phyloP scores from a whole-genome alignment of 768 basidiomycete species.

The Tricholoma flavovirens region DNA sequence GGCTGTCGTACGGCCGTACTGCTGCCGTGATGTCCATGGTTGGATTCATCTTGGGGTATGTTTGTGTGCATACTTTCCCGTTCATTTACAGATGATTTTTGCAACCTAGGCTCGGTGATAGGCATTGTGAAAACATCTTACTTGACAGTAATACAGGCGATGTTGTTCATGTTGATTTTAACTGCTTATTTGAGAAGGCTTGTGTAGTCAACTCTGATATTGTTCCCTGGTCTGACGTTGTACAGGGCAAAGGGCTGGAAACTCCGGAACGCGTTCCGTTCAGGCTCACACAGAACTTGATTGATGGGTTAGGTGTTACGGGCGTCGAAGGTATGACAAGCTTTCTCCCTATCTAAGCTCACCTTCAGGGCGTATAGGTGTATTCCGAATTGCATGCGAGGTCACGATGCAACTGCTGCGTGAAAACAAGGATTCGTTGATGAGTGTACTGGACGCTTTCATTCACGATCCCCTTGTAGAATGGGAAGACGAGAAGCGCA shows the following conservation, averaged over 20 bases:
- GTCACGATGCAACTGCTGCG: constrained; percentile 83
- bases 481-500: constrained; percentile 83
- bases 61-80: neutral
- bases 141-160: constrained; percentile 86
- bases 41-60: constrained; percentile 89
- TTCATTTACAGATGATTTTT: neutral
- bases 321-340: constrained; percentile 72
- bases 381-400: constrained; percentile 88
- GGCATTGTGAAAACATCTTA: constrained; percentile 95
- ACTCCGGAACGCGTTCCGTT: constrained; percentile 93
- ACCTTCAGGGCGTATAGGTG: constrained; percentile 40
- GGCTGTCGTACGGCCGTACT: constrained; percentile 82
- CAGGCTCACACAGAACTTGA: constrained; percentile 86
- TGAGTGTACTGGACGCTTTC: constrained; percentile 95
- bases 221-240: neutral
- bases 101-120: constrained; percentile 81
- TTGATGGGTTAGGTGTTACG: constrained; percentile 89
- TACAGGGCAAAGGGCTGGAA: constrained; percentile 71
- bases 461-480: constrained; percentile 96
- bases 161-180: constrained; percentile 94
- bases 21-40: constrained; percentile 99
- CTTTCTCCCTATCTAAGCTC: neutral
- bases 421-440: constrained; percentile 86
- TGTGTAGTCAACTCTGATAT: constrained; percentile 2
- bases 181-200: constrained; percentile 96